Evolutionary conservation across 2,329 filamentous ascomycete genomes (phyloP).

Genomic region (Alternaria rosae): DNA sequence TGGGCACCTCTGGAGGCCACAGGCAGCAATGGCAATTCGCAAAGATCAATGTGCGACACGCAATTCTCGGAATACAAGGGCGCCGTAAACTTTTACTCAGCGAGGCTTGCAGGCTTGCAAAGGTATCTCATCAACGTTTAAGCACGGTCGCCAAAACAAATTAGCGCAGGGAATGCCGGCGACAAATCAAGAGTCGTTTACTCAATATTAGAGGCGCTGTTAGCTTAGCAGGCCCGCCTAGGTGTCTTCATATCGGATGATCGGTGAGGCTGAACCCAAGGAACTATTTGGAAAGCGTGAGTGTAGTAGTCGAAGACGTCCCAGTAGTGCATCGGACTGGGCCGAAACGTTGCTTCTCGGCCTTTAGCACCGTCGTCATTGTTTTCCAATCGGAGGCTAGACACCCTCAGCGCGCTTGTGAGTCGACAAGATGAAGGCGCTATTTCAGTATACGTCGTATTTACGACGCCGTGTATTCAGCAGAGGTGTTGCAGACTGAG

Average conservation of each 20-base stretch:
- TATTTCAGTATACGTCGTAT: not conserved
- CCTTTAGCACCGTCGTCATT: not conserved
- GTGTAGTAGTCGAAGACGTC: not conserved
- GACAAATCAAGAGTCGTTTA: conserved; percentile 14
- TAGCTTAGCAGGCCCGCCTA: conserved; percentile 9
- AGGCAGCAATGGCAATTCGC: conserved; percentile 1
- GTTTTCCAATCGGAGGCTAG: not conserved
- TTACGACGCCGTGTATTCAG: not conserved
- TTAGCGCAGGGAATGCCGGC: conserved; percentile 14
- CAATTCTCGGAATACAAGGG: conserved; percentile 1
- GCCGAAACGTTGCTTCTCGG: not conserved
- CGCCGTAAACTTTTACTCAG: conserved; percentile 10
- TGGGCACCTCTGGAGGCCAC: not conserved
- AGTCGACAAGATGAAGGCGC: not conserved
- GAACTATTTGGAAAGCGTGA: not conserved
- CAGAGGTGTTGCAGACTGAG: not conserved
- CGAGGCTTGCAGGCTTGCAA: conserved; percentile 8
- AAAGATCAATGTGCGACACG: not conserved
- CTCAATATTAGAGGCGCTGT: conserved; percentile 4
- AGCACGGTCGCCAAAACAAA: conserved; percentile 18
- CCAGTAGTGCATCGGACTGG: not conserved
- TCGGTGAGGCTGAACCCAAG: not conserved
- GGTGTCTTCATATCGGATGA: conserved; percentile 9
- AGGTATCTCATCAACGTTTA: not conserved
- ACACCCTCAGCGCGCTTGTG: not conserved